Evolutionary conservation across 768 basidiomycete genomes (phyloP).

Genomic region (Collybia sordida): DNA sequence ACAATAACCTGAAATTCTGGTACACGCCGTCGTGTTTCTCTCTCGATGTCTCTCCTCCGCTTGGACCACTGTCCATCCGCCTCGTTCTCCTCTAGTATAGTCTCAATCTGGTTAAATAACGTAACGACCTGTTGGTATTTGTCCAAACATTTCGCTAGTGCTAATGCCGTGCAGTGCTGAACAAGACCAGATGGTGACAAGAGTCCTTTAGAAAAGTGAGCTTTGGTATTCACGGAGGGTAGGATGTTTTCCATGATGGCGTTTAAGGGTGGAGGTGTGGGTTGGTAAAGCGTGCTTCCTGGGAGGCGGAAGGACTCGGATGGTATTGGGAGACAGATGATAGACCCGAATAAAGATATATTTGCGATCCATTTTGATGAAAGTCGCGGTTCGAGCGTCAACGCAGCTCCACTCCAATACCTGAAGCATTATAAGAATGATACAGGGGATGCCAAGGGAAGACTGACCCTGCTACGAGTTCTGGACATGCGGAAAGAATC

Average conservation of each 20-base stretch:
- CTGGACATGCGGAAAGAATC: conserved; percentile 81
- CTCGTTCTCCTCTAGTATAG: conserved; percentile 59
- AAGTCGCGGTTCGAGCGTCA: conserved; percentile 83
- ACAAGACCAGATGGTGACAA: conserved; percentile 73
- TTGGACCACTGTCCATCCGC: conserved; percentile 72
- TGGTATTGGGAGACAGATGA: conserved; percentile 79
- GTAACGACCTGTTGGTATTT: conserved; percentile 64
- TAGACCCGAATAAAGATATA: conserved; percentile 75
- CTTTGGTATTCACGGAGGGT: conserved; percentile 68
- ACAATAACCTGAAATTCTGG: conserved; percentile 89
- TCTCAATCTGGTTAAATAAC: conserved; percentile 47
- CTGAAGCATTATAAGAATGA: conserved; percentile 33
- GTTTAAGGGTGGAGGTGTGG: conserved; percentile 72
- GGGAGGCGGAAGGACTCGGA: conserved; percentile 57
- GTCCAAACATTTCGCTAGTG: conserved; percentile 69
- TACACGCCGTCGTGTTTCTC: conserved; percentile 70
- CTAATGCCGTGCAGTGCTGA: conserved; percentile 81
- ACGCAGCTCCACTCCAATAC: conserved; percentile 66
- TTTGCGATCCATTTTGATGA: conserved; percentile 92
- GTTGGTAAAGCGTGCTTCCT: conserved; percentile 50
- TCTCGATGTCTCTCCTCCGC: conserved; percentile 65
- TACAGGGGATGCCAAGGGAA: background rate
- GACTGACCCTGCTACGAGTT: conserved; percentile 75
- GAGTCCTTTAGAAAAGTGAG: conserved; percentile 79
- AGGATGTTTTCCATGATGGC: conserved; percentile 76